Conservation (phyloP, 177 flowering plant genomes). For the Vitis hybrid region DNA sequence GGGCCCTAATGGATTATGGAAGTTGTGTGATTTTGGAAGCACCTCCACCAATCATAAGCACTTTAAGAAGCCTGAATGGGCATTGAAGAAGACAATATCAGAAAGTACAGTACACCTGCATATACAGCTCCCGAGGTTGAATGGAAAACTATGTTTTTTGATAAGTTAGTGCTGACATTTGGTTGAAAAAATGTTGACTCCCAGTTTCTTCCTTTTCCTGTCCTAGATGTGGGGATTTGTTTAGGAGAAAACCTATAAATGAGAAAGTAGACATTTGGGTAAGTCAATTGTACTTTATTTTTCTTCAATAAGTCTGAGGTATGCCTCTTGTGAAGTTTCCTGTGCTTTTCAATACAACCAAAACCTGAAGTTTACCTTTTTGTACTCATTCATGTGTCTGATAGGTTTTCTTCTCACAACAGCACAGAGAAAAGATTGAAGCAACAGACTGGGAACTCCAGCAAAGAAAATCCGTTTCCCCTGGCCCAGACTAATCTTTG, state of each 20-base stretch:
- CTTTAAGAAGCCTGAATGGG: no score
- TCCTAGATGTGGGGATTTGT: slow-evolving; percentile 94
- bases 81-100: no score
- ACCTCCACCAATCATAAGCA: no score
- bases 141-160: no score
- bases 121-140: no score
- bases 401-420: slow-evolving; percentile 2
- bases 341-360: background rate
- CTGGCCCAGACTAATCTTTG: no score
- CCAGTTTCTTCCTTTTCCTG: slow-evolving; percentile 16
- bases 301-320: background rate
- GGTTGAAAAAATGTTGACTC: slow-evolving; percentile 16
- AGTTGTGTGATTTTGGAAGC: no score
- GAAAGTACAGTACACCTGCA: no score
- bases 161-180: no score
- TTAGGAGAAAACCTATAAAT: slow-evolving; percentile 73
- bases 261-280: slow-evolving; percentile 99
- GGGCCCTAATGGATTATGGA: no score
- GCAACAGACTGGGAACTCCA: slow-evolving; percentile 60
- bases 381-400: background rate
- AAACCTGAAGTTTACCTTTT: slow-evolving; percentile 14
- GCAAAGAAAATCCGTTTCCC: slow-evolving; percentile 38
- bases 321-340: background rate
- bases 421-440: slow-evolving; percentile 51
- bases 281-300: slow-evolving; percentile 26